Conservation (phyloP, 495 filamentous ascomycete species). For the Xylaria bambusicola region DNA sequence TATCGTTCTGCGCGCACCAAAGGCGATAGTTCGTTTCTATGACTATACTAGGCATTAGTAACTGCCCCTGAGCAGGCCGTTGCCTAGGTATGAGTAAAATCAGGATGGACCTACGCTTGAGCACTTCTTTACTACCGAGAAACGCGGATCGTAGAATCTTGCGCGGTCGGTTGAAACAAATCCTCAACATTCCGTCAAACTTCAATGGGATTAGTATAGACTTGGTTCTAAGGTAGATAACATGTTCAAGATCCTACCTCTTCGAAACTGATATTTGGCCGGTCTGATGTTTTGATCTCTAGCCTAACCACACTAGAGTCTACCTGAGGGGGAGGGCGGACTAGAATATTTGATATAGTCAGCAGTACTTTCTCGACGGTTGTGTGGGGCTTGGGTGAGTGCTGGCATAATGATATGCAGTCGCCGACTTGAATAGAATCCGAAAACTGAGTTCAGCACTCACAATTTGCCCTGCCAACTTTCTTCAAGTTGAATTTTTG, state of each 20-base stretch:
- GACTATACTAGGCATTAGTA: neutral
- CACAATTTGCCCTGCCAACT: slow-evolving; percentile 84
- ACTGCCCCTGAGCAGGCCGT: too few relatives aligned
- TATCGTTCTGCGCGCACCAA: slow-evolving; percentile 82
- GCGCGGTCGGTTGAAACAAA: slow-evolving; percentile 78
- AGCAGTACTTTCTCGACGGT: neutral
- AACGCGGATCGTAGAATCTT: slow-evolving; percentile 73
- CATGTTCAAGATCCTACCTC: slow-evolving; percentile 45
- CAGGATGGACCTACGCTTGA: slow-evolving; percentile 59
- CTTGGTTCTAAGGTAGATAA: too few relatives aligned
- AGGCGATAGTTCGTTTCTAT: slow-evolving; percentile 83
- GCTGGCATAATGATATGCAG: neutral
- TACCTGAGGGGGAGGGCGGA: slow-evolving; percentile 77
- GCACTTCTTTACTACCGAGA: slow-evolving; percentile 72
- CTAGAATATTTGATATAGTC: neutral
- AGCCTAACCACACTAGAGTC: slow-evolving; percentile 64
- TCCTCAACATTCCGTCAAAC: slow-evolving; percentile 86
- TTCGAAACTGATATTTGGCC: slow-evolving; percentile 85
- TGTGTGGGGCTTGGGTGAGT: neutral
- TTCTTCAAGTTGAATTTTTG: slow-evolving; percentile 45
- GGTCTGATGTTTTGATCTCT: slow-evolving; percentile 66
- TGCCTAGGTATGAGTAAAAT: too few relatives aligned
- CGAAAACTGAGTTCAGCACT: neutral
- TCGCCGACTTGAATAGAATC: neutral
- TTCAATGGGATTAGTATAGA: slow-evolving; percentile 6